Evolutionary conservation across 1,284 basidiomycete genomes (phyloP).

Genomic region (Boletus smithii): DNA sequence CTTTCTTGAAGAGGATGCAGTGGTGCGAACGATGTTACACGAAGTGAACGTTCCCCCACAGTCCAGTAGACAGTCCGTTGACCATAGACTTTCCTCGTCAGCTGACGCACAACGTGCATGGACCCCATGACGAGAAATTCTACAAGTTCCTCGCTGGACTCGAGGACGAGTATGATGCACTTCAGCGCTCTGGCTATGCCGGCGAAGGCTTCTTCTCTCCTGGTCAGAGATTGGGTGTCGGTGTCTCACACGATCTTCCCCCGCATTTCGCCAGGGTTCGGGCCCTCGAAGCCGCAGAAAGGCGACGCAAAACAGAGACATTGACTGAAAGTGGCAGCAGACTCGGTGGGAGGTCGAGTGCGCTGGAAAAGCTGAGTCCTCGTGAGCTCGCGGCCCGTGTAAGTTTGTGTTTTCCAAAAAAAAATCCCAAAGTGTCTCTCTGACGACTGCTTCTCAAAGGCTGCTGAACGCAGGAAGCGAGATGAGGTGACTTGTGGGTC

Average conservation of each 20-base stretch:
- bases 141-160: slow-evolving; percentile 76
- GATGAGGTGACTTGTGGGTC: slow-evolving; percentile 75
- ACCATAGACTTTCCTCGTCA: slow-evolving; percentile 29
- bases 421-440: not conserved
- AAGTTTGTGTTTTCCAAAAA: slow-evolving; percentile 26
- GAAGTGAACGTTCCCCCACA: slow-evolving; percentile 49
- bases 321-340: slow-evolving; percentile 55
- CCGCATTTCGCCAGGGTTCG: slow-evolving; percentile 59
- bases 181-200: slow-evolving; percentile 73
- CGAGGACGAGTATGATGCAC: slow-evolving; percentile 77
- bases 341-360: slow-evolving; percentile 44
- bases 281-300: slow-evolving; percentile 77
- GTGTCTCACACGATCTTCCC: slow-evolving; percentile 61
- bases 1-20: slow-evolving; percentile 74
- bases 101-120: slow-evolving; percentile 86
- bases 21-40: slow-evolving; percentile 80
- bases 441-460: slow-evolving; percentile 43
- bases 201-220: slow-evolving; percentile 79
- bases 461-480: slow-evolving; percentile 69
- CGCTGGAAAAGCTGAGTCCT: slow-evolving; percentile 47
- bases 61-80: not conserved
- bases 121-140: slow-evolving; percentile 80
- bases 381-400: slow-evolving; percentile 77
- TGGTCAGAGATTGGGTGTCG: slow-evolving; percentile 63
- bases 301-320: slow-evolving; percentile 46